Conservation (phyloP, 2,329 filamentous ascomycete genomes). For the Metarhizium humberi region DNA sequence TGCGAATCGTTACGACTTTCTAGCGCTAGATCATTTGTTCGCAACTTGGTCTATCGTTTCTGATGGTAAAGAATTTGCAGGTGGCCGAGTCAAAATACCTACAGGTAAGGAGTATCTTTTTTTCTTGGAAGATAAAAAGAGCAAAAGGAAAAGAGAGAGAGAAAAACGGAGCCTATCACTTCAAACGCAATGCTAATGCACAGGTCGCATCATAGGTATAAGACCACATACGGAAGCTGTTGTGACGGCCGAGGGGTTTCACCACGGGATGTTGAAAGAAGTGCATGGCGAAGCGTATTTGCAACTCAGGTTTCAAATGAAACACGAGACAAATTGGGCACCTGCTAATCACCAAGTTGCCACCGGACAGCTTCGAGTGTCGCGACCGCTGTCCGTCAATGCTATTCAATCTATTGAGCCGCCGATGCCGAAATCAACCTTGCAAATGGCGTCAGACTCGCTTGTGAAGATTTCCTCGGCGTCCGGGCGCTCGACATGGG, state of each 20-base stretch:
- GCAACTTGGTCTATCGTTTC: conserved; percentile 33
- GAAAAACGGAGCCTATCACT: no score
- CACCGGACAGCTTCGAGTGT: conserved; percentile 36
- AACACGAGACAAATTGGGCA: conserved; percentile 39
- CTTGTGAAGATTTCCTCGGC: conserved; percentile 24
- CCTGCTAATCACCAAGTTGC: conserved; percentile 40
- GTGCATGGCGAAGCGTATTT: conserved; percentile 34
- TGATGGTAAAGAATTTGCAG: conserved; percentile 24
- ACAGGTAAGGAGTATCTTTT: conserved; percentile 18
- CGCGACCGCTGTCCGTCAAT: conserved; percentile 20
- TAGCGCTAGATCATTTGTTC: conserved; percentile 38
- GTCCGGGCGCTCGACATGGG: conserved; percentile 28
- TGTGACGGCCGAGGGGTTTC: conserved; percentile 23
- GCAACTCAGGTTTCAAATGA: conserved; percentile 36
- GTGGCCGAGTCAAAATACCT: conserved; percentile 30
- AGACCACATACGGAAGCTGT: conserved; percentile 31
- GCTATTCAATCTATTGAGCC: conserved; percentile 9
- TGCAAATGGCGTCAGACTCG: conserved; percentile 9
- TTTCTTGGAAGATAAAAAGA: not conserved
- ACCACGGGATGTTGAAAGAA: conserved; percentile 13
- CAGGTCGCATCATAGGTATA: conserved; percentile 20
- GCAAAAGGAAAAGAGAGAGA: no score
- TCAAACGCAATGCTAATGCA: not conserved
- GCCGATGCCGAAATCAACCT: conserved; percentile 13
- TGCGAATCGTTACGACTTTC: conserved; percentile 46